These are phyloP conservation scores for Neurospora sp. DNA, from an alignment of 495 filamentous ascomycete genomes.

Conservation along the genomic window DNA sequence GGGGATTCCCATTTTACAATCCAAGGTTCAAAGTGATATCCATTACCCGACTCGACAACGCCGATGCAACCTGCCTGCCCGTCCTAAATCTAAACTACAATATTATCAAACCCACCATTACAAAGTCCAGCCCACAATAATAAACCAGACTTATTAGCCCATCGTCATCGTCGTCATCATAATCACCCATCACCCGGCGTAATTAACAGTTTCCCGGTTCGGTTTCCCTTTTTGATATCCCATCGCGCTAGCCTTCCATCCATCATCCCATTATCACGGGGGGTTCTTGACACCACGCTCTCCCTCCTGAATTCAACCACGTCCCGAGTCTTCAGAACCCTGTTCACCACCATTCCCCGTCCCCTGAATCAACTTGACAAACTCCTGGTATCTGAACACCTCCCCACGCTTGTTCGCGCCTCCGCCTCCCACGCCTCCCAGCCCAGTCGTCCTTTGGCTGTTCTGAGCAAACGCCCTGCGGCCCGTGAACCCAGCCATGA, in stretches of 20 bases:
- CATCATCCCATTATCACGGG: background rate
- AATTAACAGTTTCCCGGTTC: background rate
- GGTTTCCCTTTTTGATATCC: background rate
- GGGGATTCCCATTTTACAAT: background rate
- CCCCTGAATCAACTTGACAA: conserved; percentile 50
- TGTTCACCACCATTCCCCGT: conserved; percentile 25
- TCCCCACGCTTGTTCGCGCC: conserved; percentile 50
- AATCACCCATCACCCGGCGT: background rate
- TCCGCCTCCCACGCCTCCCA: conserved; percentile 7
- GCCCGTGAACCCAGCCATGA: conserved; percentile 74
- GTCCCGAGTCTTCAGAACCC: conserved; percentile 18
- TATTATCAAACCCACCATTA: background rate
- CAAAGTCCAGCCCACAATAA: background rate
- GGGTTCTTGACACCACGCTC: background rate
- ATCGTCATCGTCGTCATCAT: background rate
- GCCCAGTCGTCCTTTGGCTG: conserved; percentile 11
- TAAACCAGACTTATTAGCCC: background rate
- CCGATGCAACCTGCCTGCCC: background rate
- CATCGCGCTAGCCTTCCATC: background rate
- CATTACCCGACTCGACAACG: background rate
- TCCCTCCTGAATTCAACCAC: conserved; percentile 1
- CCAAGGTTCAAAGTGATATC: background rate
- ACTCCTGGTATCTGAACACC: conserved; percentile 71
- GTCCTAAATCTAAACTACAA: background rate
- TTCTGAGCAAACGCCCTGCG: conserved; percentile 61